phyloP scores from a whole-genome alignment of 2,329 filamentous ascomycete genomes.

The Trichoderma koningiopsis region DNA sequence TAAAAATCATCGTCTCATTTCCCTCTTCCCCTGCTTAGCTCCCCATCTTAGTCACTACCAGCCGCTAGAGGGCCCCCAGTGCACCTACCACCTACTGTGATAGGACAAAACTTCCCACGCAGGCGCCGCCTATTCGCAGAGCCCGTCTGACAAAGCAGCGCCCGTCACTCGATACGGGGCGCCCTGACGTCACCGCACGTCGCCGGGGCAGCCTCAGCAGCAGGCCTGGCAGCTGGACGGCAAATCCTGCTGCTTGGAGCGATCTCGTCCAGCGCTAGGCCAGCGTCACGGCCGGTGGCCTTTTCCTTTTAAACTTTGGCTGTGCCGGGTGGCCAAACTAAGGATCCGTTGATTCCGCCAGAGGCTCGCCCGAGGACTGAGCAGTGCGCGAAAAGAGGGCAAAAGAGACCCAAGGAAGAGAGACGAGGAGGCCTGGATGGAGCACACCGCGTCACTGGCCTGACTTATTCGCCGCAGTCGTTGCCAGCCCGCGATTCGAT shows the following conservation, averaged over 20 bases:
- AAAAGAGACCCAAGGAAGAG: not conserved
- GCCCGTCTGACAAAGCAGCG: slow-evolving; percentile 15
- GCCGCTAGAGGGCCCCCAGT: not conserved
- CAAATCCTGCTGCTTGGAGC: slow-evolving; percentile 2
- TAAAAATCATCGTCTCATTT: not conserved
- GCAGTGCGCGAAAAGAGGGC: not conserved
- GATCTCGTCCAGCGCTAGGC: not conserved
- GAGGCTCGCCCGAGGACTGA: not conserved
- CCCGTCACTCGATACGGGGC: not conserved
- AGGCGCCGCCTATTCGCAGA: not conserved
- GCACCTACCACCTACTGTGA: not conserved
- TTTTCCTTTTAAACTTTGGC: not conserved
- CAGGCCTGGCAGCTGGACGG: not conserved
- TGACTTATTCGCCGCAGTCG: not conserved
- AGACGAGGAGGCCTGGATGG: not conserved
- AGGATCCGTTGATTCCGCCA: slow-evolving; percentile 17
- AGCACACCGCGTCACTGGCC: not conserved
- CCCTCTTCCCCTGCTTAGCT: too few relatives aligned
- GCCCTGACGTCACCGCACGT: slow-evolving; percentile 10
- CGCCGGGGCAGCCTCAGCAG: not conserved
- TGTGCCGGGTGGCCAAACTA: slow-evolving; percentile 9
- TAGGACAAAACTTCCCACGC: not conserved
- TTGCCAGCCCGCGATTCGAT: too few relatives aligned
- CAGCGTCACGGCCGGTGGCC: not conserved
- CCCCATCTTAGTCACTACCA: not conserved